A percentile compares a stretch with the other conserved stretches of the same genome.
These are phyloP conservation scores for Trametes pubescens DNA, from an alignment of 1,284 basidiomycete genomes.

Conservation along the genomic window DNA sequence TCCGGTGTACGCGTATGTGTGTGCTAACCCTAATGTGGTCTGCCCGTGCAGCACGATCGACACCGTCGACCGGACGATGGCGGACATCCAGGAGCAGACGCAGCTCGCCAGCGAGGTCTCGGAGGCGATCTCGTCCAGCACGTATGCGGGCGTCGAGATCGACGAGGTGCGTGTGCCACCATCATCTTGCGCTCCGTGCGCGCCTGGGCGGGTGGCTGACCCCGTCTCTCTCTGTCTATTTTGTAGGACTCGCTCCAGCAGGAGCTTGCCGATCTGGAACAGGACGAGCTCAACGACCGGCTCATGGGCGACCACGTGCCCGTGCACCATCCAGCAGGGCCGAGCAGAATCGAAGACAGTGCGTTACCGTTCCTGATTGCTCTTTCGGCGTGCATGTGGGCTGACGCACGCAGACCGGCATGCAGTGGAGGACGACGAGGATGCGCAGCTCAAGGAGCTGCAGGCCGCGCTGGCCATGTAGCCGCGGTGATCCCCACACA, in stretches of 20 bases:
- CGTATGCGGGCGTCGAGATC: constrained; percentile 67
- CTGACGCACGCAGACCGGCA: constrained; percentile 45
- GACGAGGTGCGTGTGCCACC: constrained; percentile 71
- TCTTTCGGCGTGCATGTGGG: constrained; percentile 14
- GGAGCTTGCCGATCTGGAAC: constrained; percentile 91
- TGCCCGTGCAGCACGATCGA: constrained; percentile 76
- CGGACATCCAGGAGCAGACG: constrained; percentile 90
- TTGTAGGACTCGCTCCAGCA: constrained; percentile 81
- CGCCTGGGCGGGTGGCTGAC: constrained; percentile 19
- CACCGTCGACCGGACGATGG: constrained; percentile 94
- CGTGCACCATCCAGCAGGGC: constrained; percentile 80
- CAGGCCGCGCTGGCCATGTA: constrained; percentile 94
- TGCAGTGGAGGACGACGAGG: constrained; percentile 92
- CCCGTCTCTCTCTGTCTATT: no score
- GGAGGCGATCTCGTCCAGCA: constrained; percentile 89
- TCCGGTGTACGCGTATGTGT: constrained; percentile 6
- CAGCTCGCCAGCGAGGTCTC: constrained; percentile 96
- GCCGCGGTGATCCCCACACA: constrained; percentile 22
- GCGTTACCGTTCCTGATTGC: constrained; percentile 42
- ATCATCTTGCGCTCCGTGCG: constrained; percentile 19
- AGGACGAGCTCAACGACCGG: constrained; percentile 90
- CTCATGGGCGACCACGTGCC: constrained; percentile 92
- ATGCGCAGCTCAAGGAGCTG: constrained; percentile 89
- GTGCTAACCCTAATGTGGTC: constrained; percentile 1
- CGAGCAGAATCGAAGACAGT: constrained; percentile 64